Evolutionary conservation across 176 grass and related monocot genomes (phyloP).

Genomic region (Rhipidocladum racemiflorum): DNA sequence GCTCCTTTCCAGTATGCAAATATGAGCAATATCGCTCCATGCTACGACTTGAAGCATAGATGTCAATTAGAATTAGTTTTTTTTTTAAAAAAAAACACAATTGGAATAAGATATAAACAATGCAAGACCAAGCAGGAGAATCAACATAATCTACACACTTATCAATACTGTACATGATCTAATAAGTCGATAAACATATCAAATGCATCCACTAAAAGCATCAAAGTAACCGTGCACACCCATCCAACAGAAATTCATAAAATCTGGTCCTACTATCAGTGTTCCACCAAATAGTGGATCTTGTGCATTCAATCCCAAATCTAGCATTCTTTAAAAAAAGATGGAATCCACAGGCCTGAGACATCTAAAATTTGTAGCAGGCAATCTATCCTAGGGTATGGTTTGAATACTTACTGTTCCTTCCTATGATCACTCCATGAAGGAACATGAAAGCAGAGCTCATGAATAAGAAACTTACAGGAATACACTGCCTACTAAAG

Average conservation of each 20-base stretch:
- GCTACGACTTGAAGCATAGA: not conserved
- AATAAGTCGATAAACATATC: not conserved
- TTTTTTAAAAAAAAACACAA: not conserved
- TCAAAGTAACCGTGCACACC: not conserved
- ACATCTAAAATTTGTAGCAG: not conserved
- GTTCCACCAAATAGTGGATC: conserved; percentile 3
- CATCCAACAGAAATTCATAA: not conserved
- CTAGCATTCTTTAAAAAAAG: not conserved
- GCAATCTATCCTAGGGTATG: not conserved
- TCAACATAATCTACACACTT: not conserved
- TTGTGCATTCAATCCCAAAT: not conserved
- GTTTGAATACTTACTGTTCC: not conserved
- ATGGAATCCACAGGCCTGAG: not conserved
- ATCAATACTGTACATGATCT: not conserved
- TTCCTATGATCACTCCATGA: conserved; percentile 21
- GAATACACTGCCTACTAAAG: conserved; percentile 17
- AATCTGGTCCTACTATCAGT: not conserved
- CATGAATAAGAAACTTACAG: not conserved
- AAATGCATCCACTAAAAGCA: not conserved
- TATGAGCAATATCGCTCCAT: conserved; percentile 22
- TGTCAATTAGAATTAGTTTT: not conserved
- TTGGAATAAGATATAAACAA: not conserved
- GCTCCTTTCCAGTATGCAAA: conserved; percentile 11
- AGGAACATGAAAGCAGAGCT: conserved; percentile 10
- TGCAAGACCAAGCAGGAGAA: not conserved